Evolutionary conservation across 2,329 filamentous ascomycete species (phyloP).

Genomic region (Akanthomyces dipterigenus): DNA sequence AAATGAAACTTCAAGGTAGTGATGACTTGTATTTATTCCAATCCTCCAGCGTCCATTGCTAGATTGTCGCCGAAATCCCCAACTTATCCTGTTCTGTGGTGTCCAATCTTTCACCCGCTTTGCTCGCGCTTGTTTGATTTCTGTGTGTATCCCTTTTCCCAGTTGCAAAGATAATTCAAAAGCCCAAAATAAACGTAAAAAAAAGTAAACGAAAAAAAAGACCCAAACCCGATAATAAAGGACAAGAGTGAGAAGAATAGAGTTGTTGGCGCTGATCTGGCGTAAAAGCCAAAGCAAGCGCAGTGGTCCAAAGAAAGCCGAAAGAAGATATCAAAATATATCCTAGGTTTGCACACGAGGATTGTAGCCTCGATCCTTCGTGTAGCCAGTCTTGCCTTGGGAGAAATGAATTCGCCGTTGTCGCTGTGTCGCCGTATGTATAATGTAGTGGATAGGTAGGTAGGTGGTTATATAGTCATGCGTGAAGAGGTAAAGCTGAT

Average conservation of each 20-base stretch:
- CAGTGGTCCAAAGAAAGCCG: neutral
- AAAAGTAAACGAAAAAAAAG: neutral
- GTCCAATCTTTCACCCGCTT: constrained; percentile 6
- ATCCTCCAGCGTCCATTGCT: neutral
- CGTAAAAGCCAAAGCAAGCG: neutral
- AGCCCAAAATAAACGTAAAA: neutral
- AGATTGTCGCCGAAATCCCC: neutral
- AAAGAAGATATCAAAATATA: neutral
- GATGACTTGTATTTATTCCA: neutral
- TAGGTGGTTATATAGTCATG: constrained; percentile 1
- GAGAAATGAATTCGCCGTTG: neutral
- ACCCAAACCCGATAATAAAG: neutral
- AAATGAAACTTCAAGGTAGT: neutral
- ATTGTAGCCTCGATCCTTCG: neutral
- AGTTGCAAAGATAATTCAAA: neutral
- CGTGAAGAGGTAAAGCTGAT: constrained; percentile 8
- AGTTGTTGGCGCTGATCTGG: neutral
- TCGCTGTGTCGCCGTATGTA: constrained; percentile 2
- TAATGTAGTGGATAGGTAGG: neutral
- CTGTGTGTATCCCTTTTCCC: neutral
- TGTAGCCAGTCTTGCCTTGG: neutral
- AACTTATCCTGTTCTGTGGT: constrained; percentile 5
- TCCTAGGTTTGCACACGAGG: constrained; percentile 1
- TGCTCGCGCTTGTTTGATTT: neutral
- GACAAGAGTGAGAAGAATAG: neutral